Conservation (phyloP, 2,329 filamentous ascomycete species). For the Cadophora sp. region DNA sequence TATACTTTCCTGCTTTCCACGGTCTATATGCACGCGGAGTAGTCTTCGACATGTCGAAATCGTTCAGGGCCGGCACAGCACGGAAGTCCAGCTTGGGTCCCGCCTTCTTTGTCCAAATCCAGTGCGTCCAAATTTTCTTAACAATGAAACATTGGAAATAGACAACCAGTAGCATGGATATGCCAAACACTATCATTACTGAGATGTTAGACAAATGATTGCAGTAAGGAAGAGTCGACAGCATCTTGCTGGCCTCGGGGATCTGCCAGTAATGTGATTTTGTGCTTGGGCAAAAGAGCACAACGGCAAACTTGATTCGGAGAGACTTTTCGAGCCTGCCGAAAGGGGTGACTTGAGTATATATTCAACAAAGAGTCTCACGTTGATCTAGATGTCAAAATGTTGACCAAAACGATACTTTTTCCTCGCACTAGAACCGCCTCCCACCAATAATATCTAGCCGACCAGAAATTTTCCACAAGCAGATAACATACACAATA, state of each 20-base stretch:
- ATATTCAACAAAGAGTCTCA: background rate
- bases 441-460: background rate
- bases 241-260: background rate
- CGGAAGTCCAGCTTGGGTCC: constrained; percentile 22
- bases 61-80: constrained; percentile 15
- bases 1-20: constrained; percentile 37
- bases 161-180: background rate
- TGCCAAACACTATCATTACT: too few relatives aligned
- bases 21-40: constrained; percentile 33
- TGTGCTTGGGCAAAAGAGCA: background rate
- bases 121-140: constrained; percentile 6
- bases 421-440: background rate
- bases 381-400: background rate
- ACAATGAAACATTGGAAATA: too few relatives aligned
- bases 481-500: background rate
- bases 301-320: background rate
- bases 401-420: background rate
- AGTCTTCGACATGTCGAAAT: constrained; percentile 27
- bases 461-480: background rate
- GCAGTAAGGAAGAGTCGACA: background rate
- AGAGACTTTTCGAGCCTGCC: background rate
- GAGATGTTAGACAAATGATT: background rate
- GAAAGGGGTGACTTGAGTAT: background rate
- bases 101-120: constrained; percentile 24
- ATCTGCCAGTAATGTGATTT: background rate